phyloP scores from a whole-genome alignment of 257 asterid genomes.

The Solanum clarkiae region DNA sequence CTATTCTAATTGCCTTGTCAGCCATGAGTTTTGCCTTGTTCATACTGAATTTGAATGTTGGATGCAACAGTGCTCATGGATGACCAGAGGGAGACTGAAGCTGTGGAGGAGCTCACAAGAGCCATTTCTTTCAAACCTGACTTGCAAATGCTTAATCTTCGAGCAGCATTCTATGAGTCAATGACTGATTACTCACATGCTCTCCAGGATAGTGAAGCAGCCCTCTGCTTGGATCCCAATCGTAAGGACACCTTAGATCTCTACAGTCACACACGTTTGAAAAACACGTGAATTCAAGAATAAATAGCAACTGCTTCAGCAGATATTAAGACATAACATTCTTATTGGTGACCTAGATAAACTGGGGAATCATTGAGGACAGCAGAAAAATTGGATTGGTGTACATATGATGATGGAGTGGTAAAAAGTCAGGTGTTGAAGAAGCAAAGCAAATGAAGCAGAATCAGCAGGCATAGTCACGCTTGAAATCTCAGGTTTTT shows the following conservation, averaged over 20 bases:
- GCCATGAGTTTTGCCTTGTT: background rate
- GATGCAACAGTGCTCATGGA: constrained; percentile 44
- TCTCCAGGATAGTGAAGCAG: constrained; percentile 44
- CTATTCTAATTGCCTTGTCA: background rate
- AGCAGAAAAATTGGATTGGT: background rate
- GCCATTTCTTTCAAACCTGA: constrained; percentile 50
- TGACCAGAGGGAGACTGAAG: constrained; percentile 43
- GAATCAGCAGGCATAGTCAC: background rate
- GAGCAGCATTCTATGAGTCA: constrained; percentile 54
- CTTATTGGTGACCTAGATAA: background rate
- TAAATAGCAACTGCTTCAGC: background rate
- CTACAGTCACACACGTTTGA: constrained; percentile 22
- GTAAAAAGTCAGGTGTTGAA: background rate
- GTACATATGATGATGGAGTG: constrained; percentile 1
- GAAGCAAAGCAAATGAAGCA: background rate
- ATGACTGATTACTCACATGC: constrained; percentile 35
- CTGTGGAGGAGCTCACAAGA: constrained; percentile 38
- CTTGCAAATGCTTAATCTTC: constrained; percentile 45
- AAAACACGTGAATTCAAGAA: background rate
- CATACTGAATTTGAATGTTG: background rate
- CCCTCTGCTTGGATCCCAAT: constrained; percentile 50
- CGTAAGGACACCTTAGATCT: constrained; percentile 49
- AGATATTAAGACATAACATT: background rate
- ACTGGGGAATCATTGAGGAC: background rate
- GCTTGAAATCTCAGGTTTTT: background rate